phyloP scores from a whole-genome alignment of 495 filamentous ascomycete species.

The Rusavskia elegans region DNA sequence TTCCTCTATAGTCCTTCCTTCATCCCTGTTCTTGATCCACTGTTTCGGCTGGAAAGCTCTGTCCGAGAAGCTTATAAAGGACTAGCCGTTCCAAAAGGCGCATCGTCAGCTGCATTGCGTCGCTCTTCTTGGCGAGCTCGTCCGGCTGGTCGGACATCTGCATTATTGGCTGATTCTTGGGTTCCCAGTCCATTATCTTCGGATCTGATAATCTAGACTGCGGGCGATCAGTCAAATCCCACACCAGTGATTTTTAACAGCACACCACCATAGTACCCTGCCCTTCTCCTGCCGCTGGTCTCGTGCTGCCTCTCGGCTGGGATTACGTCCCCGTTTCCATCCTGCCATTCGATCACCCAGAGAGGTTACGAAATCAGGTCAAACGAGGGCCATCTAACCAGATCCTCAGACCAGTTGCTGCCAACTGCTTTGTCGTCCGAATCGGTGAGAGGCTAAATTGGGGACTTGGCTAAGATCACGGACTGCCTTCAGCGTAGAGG shows the following conservation, averaged over 20 bases:
- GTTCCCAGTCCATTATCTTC: not conserved
- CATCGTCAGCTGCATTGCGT: no score
- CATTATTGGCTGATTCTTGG: not conserved
- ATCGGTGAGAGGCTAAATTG: not conserved
- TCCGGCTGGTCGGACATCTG: not conserved
- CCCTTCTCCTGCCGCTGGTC: no score
- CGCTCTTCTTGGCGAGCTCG: not conserved
- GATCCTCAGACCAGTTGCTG: slow-evolving; percentile 6
- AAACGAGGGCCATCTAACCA: slow-evolving; percentile 5
- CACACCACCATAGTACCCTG: not conserved
- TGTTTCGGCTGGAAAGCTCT: no score
- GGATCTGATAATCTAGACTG: slow-evolving; percentile 14
- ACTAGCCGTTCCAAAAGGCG: no score
- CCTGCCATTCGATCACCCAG: no score
- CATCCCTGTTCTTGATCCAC: no score
- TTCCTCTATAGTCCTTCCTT: no score
- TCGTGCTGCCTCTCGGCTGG: no score
- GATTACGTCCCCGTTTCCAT: no score
- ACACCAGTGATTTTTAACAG: not conserved
- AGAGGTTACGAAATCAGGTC: not conserved
- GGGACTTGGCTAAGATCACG: not conserved
- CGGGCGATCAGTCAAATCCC: not conserved
- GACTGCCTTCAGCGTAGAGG: not conserved
- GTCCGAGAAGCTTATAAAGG: no score
- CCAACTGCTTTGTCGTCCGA: not conserved